Evolutionary conservation across 2,329 filamentous ascomycete genomes (phyloP), one percentile per base, ranked within the genome.

Genomic region (Rhynchosporium graminicola): DNA sequence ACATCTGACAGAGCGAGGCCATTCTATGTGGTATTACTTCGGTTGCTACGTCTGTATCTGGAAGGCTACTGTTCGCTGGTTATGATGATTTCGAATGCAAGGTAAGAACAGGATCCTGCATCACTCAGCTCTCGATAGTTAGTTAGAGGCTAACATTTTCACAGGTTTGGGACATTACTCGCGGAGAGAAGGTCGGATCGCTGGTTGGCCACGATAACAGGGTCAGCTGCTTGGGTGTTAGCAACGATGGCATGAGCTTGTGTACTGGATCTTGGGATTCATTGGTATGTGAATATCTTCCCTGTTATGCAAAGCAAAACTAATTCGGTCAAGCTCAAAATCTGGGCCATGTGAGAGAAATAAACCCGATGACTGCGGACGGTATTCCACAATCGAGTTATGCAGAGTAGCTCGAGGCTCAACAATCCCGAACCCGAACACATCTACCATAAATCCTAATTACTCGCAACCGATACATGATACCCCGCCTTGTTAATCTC

Each of bases 31-130:
- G 95, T 73, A 98, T 99, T 73, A 99, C 95, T 29, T 99, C 95
- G 4, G 95, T 99, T 54, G 95, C 94, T 63, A 98, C 96, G 72
- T 99, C 95, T 15, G 94, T 99, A 13, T 99, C 95, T 62, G 95
- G 95, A 63, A 87, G 95, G 75, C 82, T 99, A 73, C 82, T 99
- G 46, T 99, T 99, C 76, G 95, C 95, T 61, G 95, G 95, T 70
- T 99, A 99, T 74, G 95, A 99, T 74, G 95, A 99, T 76, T 99
- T 97, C 74, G 95, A 99, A 80, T 99, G 95, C 93, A 99, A 98
- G 89, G 94, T 97, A 81, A 74, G 86, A 63, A n/a, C 42, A 12
- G 40, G 10, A 26, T 5, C 20, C 12, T 29, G n/a, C 42, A 45
- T n/a, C 29, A 26, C 20, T 28, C 26, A 40, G 13, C n/a, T 33